Percentiles rank a stretch among this genome's conserved stretches.
These are phyloP conservation scores for Peronospora tabacina DNA, from an alignment of 352 stramenopile genomes.

Conservation along the genomic window DNA sequence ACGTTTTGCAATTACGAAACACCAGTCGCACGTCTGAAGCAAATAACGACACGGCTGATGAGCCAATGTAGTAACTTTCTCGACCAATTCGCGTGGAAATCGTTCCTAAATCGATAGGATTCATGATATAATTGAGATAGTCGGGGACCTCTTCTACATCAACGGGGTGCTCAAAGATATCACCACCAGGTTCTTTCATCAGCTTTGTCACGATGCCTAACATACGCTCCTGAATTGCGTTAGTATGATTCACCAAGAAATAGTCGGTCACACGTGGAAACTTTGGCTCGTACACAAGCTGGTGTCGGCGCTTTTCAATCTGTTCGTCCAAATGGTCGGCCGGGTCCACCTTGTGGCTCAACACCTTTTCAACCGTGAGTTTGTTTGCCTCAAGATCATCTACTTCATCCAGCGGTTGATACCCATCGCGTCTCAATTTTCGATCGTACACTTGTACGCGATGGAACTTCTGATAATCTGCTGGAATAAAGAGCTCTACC, in stretches of 20 bases:
- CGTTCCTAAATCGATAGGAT: slow-evolving; percentile 84
- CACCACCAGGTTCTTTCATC: slow-evolving; percentile 71
- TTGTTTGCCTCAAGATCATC: slow-evolving; percentile 85
- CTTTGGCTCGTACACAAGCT: slow-evolving; percentile 39
- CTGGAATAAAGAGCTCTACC: slow-evolving; percentile 74
- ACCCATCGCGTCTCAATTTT: slow-evolving; percentile 72
- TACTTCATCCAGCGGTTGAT: slow-evolving; percentile 80
- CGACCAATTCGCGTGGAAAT: slow-evolving; percentile 58
- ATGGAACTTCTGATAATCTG: slow-evolving; percentile 82
- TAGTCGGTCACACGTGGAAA: slow-evolving; percentile 78
- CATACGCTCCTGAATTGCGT: slow-evolving; percentile 62
- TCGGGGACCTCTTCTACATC: slow-evolving; percentile 74
- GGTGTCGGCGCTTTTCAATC: slow-evolving; percentile 60
- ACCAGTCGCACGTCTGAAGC: slow-evolving; percentile 77
- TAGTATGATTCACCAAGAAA: slow-evolving; percentile 71
- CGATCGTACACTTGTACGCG: slow-evolving; percentile 81
- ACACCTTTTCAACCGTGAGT: slow-evolving; percentile 82
- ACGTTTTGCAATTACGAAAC: slow-evolving; percentile 83
- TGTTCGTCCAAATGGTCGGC: slow-evolving; percentile 76
- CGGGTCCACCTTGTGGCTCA: slow-evolving; percentile 80
- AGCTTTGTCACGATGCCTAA: slow-evolving; percentile 74
- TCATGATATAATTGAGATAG: slow-evolving; percentile 82
- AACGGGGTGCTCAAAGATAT: slow-evolving; percentile 78
- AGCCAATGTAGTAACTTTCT: slow-evolving; percentile 80
- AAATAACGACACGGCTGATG: slow-evolving; percentile 66